Conservation (phyloP, 495 filamentous ascomycete genomes). For the Aspergillus leporis region DNA sequence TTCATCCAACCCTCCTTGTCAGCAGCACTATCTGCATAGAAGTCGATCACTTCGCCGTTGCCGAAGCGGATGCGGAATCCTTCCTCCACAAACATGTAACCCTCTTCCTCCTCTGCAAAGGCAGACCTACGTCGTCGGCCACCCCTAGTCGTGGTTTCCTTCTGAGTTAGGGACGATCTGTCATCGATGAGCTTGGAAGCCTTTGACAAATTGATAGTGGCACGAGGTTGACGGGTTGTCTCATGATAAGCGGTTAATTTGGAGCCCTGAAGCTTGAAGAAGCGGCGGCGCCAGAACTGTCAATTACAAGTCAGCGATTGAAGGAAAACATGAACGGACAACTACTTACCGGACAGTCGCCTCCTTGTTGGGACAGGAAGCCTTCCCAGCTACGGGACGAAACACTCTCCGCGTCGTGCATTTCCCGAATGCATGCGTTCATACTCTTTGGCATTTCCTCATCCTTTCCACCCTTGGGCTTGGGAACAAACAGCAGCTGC, state of each 20-base stretch:
- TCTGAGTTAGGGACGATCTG: constrained; percentile 75
- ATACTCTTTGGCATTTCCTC: constrained; percentile 99
- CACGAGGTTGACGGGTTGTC: constrained; percentile 88
- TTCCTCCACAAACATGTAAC: constrained; percentile 99
- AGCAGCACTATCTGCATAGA: constrained; percentile 85
- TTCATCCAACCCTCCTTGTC: constrained; percentile 96
- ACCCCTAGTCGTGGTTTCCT: constrained; percentile 69
- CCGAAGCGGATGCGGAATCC: constrained; percentile 97
- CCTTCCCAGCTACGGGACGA: constrained; percentile 78
- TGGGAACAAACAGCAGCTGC: constrained; percentile 91
- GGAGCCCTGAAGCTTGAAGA: constrained; percentile 89
- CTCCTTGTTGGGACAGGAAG: constrained; percentile 90
- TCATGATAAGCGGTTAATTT: constrained; percentile 97
- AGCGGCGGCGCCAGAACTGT: constrained; percentile 95
- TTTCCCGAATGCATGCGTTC: constrained; percentile 88
- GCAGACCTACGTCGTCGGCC: constrained; percentile 86
- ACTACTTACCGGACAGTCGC: constrained; percentile 89
- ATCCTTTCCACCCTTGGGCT: constrained; percentile 82
- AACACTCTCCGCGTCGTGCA: constrained; percentile 80
- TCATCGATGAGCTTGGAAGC: constrained; percentile 94
- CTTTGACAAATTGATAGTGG: constrained; percentile 94
- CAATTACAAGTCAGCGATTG: constrained; percentile 20
- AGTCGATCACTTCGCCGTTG: constrained; percentile 97
- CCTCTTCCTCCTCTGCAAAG: constrained; percentile 97
- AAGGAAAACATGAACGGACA: constrained; percentile 21